Evolutionary conservation across 2,329 filamentous ascomycete genomes (phyloP).

Genomic region (Ophiostoma triangulosporum): DNA sequence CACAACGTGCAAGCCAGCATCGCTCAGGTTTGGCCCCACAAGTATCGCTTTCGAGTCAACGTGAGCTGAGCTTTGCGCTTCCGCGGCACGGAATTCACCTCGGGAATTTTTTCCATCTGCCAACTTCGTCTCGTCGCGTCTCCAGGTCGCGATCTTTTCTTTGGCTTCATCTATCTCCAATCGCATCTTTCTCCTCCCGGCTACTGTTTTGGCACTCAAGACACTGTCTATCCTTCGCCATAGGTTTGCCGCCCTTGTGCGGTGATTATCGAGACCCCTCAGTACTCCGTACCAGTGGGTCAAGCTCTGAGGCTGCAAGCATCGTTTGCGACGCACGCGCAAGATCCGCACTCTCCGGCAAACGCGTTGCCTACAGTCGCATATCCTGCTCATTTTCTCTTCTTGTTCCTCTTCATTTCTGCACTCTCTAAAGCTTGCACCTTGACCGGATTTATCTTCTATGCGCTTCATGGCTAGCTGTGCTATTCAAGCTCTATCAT

Average conservation of each 20-base stretch:
- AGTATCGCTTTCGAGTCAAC: not conserved
- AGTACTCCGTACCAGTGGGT: conserved; percentile 9
- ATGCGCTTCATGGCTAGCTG: conserved; percentile 10
- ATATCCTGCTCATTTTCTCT: not conserved
- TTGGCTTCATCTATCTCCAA: not conserved
- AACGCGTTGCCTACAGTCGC: not conserved
- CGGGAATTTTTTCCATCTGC: not conserved
- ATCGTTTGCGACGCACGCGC: conserved; percentile 2
- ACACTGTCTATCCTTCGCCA: not conserved
- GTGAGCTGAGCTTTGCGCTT: not conserved
- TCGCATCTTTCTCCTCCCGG: not conserved
- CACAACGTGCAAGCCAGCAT: not conserved
- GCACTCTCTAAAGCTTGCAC: not conserved
- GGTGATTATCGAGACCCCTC: conserved; percentile 6
- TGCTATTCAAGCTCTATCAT: not conserved
- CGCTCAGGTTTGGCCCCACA: not conserved
- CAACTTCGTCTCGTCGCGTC: not conserved
- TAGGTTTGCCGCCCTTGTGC: not conserved
- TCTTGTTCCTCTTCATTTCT: not conserved
- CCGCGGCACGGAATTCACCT: not conserved
- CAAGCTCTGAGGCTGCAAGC: conserved; percentile 4
- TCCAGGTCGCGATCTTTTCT: not conserved
- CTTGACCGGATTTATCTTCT: not conserved
- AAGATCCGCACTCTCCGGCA: not conserved
- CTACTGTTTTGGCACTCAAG: not conserved